Base-by-base conservation (phyloP, 2,329 filamentous ascomycete genomes). In the Curvularia verruculosa region DNA sequence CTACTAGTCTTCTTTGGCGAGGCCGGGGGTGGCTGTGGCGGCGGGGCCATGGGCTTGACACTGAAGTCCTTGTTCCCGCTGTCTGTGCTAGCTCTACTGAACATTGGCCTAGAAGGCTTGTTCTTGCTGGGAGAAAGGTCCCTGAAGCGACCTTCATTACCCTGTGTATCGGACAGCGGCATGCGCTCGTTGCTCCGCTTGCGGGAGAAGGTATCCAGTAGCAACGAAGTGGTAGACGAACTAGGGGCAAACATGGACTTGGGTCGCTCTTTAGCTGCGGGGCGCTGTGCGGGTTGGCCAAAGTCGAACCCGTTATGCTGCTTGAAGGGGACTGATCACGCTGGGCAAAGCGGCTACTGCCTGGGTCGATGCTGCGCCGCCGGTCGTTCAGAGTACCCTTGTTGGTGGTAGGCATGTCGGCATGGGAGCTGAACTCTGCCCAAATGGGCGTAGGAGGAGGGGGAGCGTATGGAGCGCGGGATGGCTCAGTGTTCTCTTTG, bases 401-500 rank as follows among this genome's bases (percentile, higher is more conserved):
- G 53, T 77, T 78, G 2, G 77, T 77, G 26, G 69, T 68, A 2
- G 66, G 67, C 51, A 65, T 60, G 41, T 75, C 70, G 29, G 73
- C 65, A 44, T 74, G 70, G 40, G 78, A 77, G 54, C 82, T 78
- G 72, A 94, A 95, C 68, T 95, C 89, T 13, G 90, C 86, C 82
- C 91, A 96, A 54, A 94, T 92, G 23, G 93, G 92, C 1, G 89
- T 87, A 18, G 84, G 81, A 9, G 77, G 64, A 7, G 71, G 71
- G 3, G 40, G 40, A 5, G 79, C 77, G 39, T 79, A 77, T 12
- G 79, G 72, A 3, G 80, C 81, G 56, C 80, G 77, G 1, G 82
- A 79, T 3, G 90, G 91, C 29, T 85, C 88, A 52, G 83, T 84
- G 73, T 96, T 96, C 76, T 96, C 92, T 77, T 96, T 96, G 74